Base-by-base conservation (phyloP, 192 early-diverging fungal genomes). In the Coemansia sp. region DNA sequence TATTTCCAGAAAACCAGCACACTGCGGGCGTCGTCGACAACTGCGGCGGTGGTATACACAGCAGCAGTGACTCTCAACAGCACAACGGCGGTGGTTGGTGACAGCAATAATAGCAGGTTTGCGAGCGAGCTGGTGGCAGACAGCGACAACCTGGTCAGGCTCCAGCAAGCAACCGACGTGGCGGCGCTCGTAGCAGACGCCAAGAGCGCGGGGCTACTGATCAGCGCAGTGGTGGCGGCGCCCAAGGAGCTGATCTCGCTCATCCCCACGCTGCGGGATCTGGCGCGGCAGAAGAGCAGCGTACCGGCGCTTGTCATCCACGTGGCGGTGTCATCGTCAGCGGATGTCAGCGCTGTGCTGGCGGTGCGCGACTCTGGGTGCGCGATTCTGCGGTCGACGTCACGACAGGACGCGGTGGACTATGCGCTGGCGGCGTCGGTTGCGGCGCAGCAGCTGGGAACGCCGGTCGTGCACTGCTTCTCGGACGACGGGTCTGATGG, bases 341-440 rank as follows among this genome's bases (percentile, higher is more conserved):
- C 46, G 20, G 75, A 83, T 64, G 20, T 86, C 60, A 64, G 89
- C 32, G 76, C 89, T 56, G 84, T 94, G 39, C 85, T 92, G 74
- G 87, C 89, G 15, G 87, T 93, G 19, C 89, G 92, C 53, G 88
- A 90, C 66, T 84, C 88, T 51, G 95, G 95, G 12, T 91, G 91
- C 47, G 91, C 88, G 7, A 57, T 96, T 47, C 67, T 98, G 57
- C 86, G 87, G 53, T 96, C 94, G 35, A 72, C 79, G 32, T 86
- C 86, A 59, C 86, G 87, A 35, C 94, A 96, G 79, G 88, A 93
- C 61, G 87, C 92, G 5, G 86, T 92, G 39, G 94, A 97, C 82
- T 79, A 93, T 68, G 92, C 93, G 6, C 38, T 95, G 27, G 86
- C 93, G 10, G 89, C 95, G 6, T 89, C 96, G 49, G 82, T 93